Percentiles rank a stretch among this genome's conserved stretches.
Conservation (phyloP, 1,139 yeast genomes). For the Pichia sp. region DNA sequence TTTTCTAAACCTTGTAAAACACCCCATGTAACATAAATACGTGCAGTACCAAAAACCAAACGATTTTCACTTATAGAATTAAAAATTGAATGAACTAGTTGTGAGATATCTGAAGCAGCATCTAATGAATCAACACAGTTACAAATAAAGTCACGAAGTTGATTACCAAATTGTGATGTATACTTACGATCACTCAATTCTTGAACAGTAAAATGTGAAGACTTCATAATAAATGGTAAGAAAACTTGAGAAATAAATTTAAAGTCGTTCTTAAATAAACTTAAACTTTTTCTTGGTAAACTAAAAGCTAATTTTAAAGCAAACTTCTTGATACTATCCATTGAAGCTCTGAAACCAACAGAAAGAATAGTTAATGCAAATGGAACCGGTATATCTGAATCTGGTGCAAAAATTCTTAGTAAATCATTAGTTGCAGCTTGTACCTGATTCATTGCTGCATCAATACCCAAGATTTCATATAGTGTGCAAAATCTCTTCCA, state of each 20-base stretch:
- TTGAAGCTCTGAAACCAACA: slow-evolving; percentile 70
- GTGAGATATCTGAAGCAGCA: slow-evolving; percentile 29
- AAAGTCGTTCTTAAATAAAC: slow-evolving; percentile 41
- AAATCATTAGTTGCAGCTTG: slow-evolving; percentile 72
- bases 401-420: slow-evolving; percentile 45
- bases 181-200: slow-evolving; percentile 26
- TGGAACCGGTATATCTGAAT: slow-evolving; percentile 46
- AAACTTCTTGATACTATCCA: slow-evolving; percentile 72
- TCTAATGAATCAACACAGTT: slow-evolving; percentile 35
- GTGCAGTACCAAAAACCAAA: slow-evolving; percentile 63
- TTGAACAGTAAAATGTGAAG: slow-evolving; percentile 48
- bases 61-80: slow-evolving; percentile 41
- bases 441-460: slow-evolving; percentile 81
- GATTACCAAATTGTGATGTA: slow-evolving; percentile 55
- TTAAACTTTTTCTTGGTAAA: slow-evolving; percentile 42
- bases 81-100: slow-evolving; percentile 33
- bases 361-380: slow-evolving; percentile 74
- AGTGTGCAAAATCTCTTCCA: slow-evolving; percentile 74
- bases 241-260: slow-evolving; percentile 45
- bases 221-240: slow-evolving; percentile 60
- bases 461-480: slow-evolving; percentile 76
- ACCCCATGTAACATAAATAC: slow-evolving; percentile 58
- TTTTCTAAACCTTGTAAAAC: slow-evolving; percentile 44
- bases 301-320: slow-evolving; percentile 52
- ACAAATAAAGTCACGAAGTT: slow-evolving; percentile 42